Evolutionary conservation across 148 eudicot genomes (phyloP), one percentile per base, ranked within the genome.

Genomic region (Nyssa sinensis): DNA sequence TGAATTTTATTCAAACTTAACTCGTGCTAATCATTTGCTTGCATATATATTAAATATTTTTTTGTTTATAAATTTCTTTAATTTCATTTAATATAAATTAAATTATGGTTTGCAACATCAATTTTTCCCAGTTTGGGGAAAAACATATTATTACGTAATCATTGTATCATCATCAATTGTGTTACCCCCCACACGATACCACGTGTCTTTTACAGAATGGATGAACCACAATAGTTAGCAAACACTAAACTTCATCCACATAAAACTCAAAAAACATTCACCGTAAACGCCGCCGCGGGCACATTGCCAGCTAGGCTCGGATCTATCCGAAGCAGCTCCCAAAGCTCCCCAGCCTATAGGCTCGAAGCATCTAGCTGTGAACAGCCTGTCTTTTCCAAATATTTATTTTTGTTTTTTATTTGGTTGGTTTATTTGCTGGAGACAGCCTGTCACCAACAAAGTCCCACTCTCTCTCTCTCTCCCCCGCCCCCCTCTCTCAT

Each of bases 391-490:
- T 62, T 65, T 71, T 63, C 75, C 37, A 28, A 37, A 28, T 30
- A 23, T 57, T 29, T 19, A 1, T 31, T 31, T 31, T 69, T 28
- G 21, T 28, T 8, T 74, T 41, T 11, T 24, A 62, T 21, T 49
- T 47, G 44, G 73, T 65, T 65, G 81, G 83, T 74, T 75, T 66
- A 81, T 73, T 77, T 49, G 87, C 87, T 84, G 87, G 84, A 80
- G 76, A 84, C 87, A 84, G 87, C 59, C 87, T 84, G 87, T 84
- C 82, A 69, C 67, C 84, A 78, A 81, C 82, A 75, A 80, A 80
- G 81, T 70, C 69, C 67, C 37, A 11, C 66, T 73, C 76, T 69
- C 75, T 32, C 76, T 73, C 73, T 47, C 47, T 25, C 67, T 29
- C 64, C 65, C 35, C 69, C n/a, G 81, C 66, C 69, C 67, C 37